A percentile compares a stretch with the other conserved stretches of the same genome.
These are phyloP conservation scores for Umbelopsis ramanniana DNA, from an alignment of 192 early-diverging fungal genomes.

Conservation along the genomic window DNA sequence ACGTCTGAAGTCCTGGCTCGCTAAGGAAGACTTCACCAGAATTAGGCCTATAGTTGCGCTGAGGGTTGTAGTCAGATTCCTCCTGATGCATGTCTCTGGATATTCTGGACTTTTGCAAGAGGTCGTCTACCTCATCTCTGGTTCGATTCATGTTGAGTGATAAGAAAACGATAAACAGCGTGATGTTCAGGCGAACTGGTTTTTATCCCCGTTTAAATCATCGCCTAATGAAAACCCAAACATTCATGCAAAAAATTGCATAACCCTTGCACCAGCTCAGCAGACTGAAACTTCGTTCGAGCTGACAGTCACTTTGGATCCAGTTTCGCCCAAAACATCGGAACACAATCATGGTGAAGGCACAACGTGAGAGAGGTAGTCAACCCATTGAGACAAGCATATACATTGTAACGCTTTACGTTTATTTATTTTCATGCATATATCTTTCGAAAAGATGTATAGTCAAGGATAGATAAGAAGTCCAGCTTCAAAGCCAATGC, in stretches of 20 bases:
- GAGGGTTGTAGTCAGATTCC: background rate
- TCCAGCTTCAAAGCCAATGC: slow-evolving; percentile 39
- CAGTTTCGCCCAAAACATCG: background rate
- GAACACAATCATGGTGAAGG: background rate
- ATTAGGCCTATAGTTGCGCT: background rate
- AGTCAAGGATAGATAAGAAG: background rate
- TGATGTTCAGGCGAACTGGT: background rate
- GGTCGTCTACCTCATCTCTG: slow-evolving; percentile 5
- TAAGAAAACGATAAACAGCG: background rate
- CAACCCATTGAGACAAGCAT: background rate
- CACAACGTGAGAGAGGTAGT: no score
- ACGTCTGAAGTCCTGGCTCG: background rate
- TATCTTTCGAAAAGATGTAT: background rate
- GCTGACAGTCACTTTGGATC: background rate
- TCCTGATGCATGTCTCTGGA: background rate
- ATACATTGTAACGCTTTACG: background rate
- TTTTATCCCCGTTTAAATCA: background rate
- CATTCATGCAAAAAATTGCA: slow-evolving; percentile 17
- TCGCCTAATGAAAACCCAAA: background rate
- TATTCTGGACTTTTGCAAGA: slow-evolving; percentile 1
- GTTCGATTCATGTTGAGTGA: background rate
- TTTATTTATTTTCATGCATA: background rate
- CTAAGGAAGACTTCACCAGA: background rate
- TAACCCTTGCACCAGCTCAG: background rate
- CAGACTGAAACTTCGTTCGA: background rate